These are phyloP conservation scores for Hypoxylon lenormandii DNA, from an alignment of 495 filamentous ascomycete genomes.

Conservation along the genomic window DNA sequence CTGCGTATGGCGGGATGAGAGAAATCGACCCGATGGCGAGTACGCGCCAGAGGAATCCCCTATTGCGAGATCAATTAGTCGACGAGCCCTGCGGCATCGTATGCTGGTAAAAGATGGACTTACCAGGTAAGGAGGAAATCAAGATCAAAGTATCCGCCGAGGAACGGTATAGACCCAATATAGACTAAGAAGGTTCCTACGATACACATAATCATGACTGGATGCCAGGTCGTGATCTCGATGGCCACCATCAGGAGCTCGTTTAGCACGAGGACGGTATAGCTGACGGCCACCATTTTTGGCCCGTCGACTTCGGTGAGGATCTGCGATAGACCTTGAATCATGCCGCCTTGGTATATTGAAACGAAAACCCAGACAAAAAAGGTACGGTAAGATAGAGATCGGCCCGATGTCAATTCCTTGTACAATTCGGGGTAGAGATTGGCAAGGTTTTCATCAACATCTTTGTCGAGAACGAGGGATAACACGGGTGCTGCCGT, in stretches of 20 bases:
- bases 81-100: neutral
- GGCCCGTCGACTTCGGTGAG: slow-evolving; percentile 77
- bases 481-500: slow-evolving; percentile 95
- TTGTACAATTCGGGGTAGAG: slow-evolving; percentile 98
- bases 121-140: slow-evolving; percentile 76
- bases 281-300: slow-evolving; percentile 88
- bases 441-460: slow-evolving; percentile 90
- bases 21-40: slow-evolving; percentile 79
- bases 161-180: slow-evolving; percentile 83
- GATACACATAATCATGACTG: slow-evolving; percentile 86
- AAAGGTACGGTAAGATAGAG: slow-evolving; percentile 90
- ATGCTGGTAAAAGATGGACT: slow-evolving; percentile 45
- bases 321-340: slow-evolving; percentile 91
- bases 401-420: slow-evolving; percentile 85
- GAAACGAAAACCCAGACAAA: slow-evolving; percentile 96
- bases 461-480: slow-evolving; percentile 94
- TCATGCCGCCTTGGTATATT: slow-evolving; percentile 93
- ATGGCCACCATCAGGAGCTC: slow-evolving; percentile 97
- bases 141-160: slow-evolving; percentile 91
- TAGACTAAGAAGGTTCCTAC: slow-evolving; percentile 84
- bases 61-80: slow-evolving; percentile 45
- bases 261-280: slow-evolving; percentile 91
- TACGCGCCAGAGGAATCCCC: slow-evolving; percentile 91
- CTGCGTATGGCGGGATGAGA: slow-evolving; percentile 85
- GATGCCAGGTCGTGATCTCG: slow-evolving; percentile 97